Evolutionary conservation across 2,329 filamentous ascomycete species (phyloP), one percentile per base, ranked within the genome.

Genomic region (Alternaria arbusti): DNA sequence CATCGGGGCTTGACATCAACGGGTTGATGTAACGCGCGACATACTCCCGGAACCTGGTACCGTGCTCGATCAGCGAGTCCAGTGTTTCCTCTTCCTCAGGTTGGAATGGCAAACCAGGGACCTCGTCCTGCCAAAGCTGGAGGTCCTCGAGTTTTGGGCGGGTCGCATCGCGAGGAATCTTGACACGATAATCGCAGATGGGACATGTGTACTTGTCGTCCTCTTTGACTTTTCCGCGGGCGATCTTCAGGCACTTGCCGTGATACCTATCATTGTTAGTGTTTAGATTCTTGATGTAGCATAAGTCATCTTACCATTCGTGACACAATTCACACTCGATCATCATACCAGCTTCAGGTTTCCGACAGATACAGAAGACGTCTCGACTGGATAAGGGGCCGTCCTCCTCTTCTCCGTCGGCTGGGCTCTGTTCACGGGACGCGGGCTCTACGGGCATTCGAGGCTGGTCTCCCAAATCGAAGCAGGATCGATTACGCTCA

Each of bases 151-250:
- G 85, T 80, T 97, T 98, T 0, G 96, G 96, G 26, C 96, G 91
- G 22, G 96, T 94, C 23, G 96, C 96, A 84, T 99, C 96, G 49
- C 96, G 92, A 25, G 96, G 96, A 57, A 99, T 98, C 82, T 95
- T 96, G 76, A 97, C 92, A 17, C 96, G 91, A 89, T 94, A 97
- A 79, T 99, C 96, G 78, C 96, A 99, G 66, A 99, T 97, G 0
- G 96, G 96, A 74, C 96, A 99, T 1, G 95, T 98, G 78, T 97
- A 99, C 79, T 97, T 97, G 77, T 98, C 96, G 67, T 97, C 95
- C 76, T 98, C 96, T 82, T 98, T 98, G 73, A 99, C 93, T 78
- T 98, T 99, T 56, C 96, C 96, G 54, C 96, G 89, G 3, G 96
- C 96, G 75, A 99, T 97, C 83, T 99, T 99, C 40, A 99, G 85